Percentiles rank a stretch among this genome's conserved stretches.
Evolutionary conservation across 169 alveolate genomes (phyloP).

Genomic region (Eimeria acervulina): DNA sequence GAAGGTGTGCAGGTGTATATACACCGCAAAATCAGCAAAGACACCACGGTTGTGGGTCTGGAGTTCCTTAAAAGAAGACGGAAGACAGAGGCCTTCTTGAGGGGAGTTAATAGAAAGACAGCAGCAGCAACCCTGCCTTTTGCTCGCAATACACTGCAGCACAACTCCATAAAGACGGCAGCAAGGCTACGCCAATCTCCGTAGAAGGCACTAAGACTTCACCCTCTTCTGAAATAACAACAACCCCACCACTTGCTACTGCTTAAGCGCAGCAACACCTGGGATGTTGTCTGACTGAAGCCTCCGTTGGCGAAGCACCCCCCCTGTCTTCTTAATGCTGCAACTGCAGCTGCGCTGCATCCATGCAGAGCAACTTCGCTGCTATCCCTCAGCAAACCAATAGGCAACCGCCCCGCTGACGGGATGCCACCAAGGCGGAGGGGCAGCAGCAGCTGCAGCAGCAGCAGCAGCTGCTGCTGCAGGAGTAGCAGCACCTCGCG

Average conservation of each 20-base stretch:
- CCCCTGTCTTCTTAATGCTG: background rate
- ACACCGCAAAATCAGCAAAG: background rate
- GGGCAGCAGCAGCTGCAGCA: conserved; percentile 8
- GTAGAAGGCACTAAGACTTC: too few relatives aligned
- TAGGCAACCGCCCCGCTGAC: background rate
- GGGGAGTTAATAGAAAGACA: too few relatives aligned
- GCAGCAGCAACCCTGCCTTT: too few relatives aligned
- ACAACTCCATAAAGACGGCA: too few relatives aligned
- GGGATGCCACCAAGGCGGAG: too few relatives aligned
- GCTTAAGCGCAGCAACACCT: background rate
- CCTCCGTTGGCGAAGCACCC: too few relatives aligned
- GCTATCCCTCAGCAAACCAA: background rate
- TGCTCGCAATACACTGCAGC: too few relatives aligned
- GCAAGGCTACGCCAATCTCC: too few relatives aligned
- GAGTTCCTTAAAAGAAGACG: too few relatives aligned
- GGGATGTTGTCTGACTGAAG: background rate
- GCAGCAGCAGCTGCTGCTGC: background rate
- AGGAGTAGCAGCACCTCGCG: background rate
- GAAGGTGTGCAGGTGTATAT: background rate
- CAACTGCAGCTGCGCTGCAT: conserved; percentile 22
- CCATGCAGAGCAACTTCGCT: conserved; percentile 16
- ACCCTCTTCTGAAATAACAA: background rate
- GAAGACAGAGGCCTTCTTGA: too few relatives aligned
- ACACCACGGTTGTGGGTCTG: too few relatives aligned
- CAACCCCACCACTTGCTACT: background rate